Percentiles rank a stretch among this genome's conserved stretches.
phyloP scores from a whole-genome alignment of 257 asterid genomes.

The Solanum etuberosum region DNA sequence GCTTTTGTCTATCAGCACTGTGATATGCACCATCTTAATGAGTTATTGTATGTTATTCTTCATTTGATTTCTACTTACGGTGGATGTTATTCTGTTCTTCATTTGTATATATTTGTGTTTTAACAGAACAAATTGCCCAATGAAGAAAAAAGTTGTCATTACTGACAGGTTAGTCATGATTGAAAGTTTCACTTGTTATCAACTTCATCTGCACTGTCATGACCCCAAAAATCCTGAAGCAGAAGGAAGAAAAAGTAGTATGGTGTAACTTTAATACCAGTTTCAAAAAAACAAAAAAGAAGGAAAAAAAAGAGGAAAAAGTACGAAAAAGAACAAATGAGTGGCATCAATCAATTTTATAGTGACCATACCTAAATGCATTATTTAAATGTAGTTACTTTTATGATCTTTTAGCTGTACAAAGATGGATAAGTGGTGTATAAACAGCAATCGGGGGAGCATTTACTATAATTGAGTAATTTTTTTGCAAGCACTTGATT shows the following conservation, averaged over 20 bases:
- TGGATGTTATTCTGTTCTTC: neutral
- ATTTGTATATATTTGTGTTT: conserved; percentile 8
- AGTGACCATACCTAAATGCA: neutral
- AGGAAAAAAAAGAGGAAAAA: neutral
- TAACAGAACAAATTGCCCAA: conserved; percentile 72
- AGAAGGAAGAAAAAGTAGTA: neutral
- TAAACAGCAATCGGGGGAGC: neutral
- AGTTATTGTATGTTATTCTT: conserved; percentile 47
- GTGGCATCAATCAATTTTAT: neutral
- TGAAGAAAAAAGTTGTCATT: conserved; percentile 87
- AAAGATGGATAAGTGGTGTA: neutral
- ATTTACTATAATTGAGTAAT: neutral
- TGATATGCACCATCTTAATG: conserved; percentile 86
- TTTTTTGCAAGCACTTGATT: neutral
- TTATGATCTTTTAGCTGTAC: neutral
- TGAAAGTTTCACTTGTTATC: neutral
- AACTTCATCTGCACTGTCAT: neutral
- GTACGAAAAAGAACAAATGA: neutral
- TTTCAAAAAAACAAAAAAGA: too few species aligned
- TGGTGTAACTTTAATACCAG: neutral
- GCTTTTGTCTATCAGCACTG: conserved; percentile 74
- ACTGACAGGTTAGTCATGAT: conserved; percentile 73
- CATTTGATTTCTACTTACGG: neutral
- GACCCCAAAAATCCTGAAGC: neutral
- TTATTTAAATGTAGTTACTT: neutral